A percentile compares a stretch with the other conserved stretches of the same genome.
phyloP scores from a whole-genome alignment of 768 basidiomycete species.

The Favolaschia claudopus region DNA sequence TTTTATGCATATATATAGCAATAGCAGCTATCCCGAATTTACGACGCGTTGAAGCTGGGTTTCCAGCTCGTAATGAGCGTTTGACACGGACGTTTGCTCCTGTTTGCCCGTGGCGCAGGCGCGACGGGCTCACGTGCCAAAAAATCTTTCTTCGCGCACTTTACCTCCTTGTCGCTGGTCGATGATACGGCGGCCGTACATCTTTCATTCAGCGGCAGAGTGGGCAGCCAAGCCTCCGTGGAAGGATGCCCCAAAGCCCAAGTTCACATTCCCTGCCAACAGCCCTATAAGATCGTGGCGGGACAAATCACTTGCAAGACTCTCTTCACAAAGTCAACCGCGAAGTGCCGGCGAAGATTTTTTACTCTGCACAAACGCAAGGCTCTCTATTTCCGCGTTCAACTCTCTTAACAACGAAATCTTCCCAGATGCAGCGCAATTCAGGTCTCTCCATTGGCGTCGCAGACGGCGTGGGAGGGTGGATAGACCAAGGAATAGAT shows the following conservation, averaged over 20 bases:
- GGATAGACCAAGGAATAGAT: conserved; percentile 85
- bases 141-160: no score
- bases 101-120: background rate
- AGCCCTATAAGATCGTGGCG: conserved; percentile 74
- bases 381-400: background rate
- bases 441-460: conserved; percentile 78
- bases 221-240: conserved; percentile 76
- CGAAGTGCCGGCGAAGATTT: conserved; percentile 56
- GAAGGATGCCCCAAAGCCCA: conserved; percentile 36
- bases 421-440: conserved; percentile 63
- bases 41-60: conserved; percentile 17
- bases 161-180: background rate
- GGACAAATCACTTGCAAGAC: conserved; percentile 62
- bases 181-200: conserved; percentile 50
- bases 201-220: conserved; percentile 78
- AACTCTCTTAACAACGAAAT: conserved; percentile 30
- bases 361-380: conserved; percentile 37
- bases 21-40: conserved; percentile 19
- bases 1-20: conserved; percentile 25
- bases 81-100: background rate
- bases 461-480: conserved; percentile 94
- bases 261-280: conserved; percentile 58
- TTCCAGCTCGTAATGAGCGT: conserved; percentile 30
- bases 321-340: conserved; percentile 44
- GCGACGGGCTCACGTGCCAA: background rate